These are phyloP conservation scores for Eragrostis nindensis DNA, from an alignment of 176 grass and related monocot species.

Conservation along the genomic window DNA sequence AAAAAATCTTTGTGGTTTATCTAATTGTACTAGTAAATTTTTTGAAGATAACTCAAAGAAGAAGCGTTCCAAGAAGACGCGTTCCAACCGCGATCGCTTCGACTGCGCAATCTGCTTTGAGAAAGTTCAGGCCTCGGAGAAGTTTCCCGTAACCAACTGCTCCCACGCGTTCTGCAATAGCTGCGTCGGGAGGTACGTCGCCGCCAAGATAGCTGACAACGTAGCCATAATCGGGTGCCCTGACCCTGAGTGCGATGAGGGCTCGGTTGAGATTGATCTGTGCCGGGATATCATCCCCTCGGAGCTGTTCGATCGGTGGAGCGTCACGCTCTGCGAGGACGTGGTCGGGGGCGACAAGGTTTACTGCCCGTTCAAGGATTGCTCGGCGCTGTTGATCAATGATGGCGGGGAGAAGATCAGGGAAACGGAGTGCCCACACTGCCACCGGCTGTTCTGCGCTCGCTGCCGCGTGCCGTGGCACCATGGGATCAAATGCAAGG, in stretches of 20 bases:
- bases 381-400: slow-evolving; percentile 57
- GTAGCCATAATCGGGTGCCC: slow-evolving; percentile 51
- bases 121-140: slow-evolving; percentile 21
- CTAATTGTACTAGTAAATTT: background rate
- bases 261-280: slow-evolving; percentile 36
- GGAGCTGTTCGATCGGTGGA: slow-evolving; percentile 62
- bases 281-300: slow-evolving; percentile 57
- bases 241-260: slow-evolving; percentile 43
- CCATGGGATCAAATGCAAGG: slow-evolving; percentile 52
- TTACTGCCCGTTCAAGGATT: slow-evolving; percentile 87
- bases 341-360: slow-evolving; percentile 52
- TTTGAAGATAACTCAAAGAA: background rate
- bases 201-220: slow-evolving; percentile 52
- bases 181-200: slow-evolving; percentile 50
- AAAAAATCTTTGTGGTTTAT: background rate
- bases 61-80: background rate
- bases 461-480: slow-evolving; percentile 78
- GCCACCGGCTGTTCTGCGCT: slow-evolving; percentile 64
- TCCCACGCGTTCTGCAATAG: slow-evolving; percentile 52
- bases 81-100: slow-evolving; percentile 32
- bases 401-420: background rate
- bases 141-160: slow-evolving; percentile 39
- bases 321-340: slow-evolving; percentile 53
- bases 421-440: slow-evolving; percentile 69
- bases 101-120: slow-evolving; percentile 70